Percentiles rank a stretch among this genome's conserved stretches.
Evolutionary conservation across 148 eudicot genomes (phyloP).

Genomic region (Talinum fruticosum): DNA sequence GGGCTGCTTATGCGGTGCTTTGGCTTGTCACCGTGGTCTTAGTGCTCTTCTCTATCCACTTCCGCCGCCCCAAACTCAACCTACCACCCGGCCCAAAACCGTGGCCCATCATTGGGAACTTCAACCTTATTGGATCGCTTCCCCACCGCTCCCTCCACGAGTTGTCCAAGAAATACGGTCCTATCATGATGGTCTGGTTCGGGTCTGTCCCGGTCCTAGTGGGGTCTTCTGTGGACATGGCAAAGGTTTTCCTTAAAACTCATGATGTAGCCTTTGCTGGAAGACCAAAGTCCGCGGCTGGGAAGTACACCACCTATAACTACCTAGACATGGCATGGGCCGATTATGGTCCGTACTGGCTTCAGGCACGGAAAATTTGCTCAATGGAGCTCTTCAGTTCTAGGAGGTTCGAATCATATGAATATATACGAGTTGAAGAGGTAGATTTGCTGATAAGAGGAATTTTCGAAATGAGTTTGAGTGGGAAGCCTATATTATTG

Average conservation of each 20-base stretch:
- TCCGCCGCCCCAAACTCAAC: too few relatives aligned
- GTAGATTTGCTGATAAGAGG: constrained; percentile 35
- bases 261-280: too few relatives aligned
- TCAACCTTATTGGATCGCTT: constrained; percentile 73
- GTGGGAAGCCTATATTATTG: constrained; percentile 31
- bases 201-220: constrained; percentile 66
- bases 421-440: constrained; percentile 73
- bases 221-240: constrained; percentile 71
- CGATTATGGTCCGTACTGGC: constrained; percentile 85
- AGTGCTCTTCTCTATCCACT: too few relatives aligned
- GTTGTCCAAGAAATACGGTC: constrained; percentile 63
- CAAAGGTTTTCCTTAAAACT: constrained; percentile 56
- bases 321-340: constrained; percentile 92
- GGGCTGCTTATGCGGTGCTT: too few relatives aligned
- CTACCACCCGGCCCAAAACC: too few relatives aligned
- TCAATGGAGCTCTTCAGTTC: constrained; percentile 72
- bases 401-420: constrained; percentile 66
- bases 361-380: constrained; percentile 80
- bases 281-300: constrained; percentile 86
- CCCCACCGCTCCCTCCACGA: constrained; percentile 63
- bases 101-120: too few relatives aligned
- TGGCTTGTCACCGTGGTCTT: too few relatives aligned
- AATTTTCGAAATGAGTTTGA: constrained; percentile 10
- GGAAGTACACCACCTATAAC: constrained; percentile 79
- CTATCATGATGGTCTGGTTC: constrained; percentile 60